Conservation (phyloP, 2,329 filamentous ascomycete genomes). For the Verruconis gallopava region DNA sequence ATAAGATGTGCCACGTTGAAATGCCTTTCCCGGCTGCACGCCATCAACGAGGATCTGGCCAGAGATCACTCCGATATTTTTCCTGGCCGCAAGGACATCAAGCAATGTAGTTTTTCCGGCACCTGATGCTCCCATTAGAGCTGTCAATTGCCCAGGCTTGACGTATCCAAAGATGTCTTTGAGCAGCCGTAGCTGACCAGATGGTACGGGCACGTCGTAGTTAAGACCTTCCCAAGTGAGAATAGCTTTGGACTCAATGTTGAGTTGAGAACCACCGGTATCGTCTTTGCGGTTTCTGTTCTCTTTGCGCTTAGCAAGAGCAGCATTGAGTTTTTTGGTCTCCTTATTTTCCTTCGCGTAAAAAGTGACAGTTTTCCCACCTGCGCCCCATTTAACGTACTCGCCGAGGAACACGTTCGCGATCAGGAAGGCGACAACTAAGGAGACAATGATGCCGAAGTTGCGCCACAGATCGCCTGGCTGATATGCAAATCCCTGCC, state of each 20-base stretch:
- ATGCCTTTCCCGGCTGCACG: conserved; percentile 41
- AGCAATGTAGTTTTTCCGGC: conserved; percentile 79
- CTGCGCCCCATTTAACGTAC: conserved; percentile 62
- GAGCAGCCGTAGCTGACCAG: conserved; percentile 38
- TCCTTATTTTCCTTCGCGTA: conserved; percentile 60
- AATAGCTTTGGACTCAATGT: conserved; percentile 41
- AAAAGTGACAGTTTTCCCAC: conserved; percentile 67
- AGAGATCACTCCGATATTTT: conserved; percentile 50
- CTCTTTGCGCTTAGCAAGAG: conserved; percentile 35
- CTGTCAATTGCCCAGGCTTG: conserved; percentile 62
- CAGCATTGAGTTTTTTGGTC: conserved; percentile 50
- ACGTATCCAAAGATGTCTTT: conserved; percentile 59
- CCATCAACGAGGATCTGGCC: conserved; percentile 53
- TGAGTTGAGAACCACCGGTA: conserved; percentile 28
- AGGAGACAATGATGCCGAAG: conserved; percentile 64
- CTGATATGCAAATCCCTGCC: conserved; percentile 53
- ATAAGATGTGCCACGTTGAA: conserved; percentile 52
- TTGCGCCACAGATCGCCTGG: conserved; percentile 65
- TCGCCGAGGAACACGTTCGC: conserved; percentile 71
- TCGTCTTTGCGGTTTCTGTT: conserved; percentile 14
- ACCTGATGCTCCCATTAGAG: conserved; percentile 60
- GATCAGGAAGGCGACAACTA: conserved; percentile 63
- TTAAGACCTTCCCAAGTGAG: conserved; percentile 41
- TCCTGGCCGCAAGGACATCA: conserved; percentile 57
- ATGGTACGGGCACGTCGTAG: conserved; percentile 36